Evolutionary conservation across 1,139 yeast species (phyloP).

Genomic region (Yamadazyma atmosphaerica): DNA sequence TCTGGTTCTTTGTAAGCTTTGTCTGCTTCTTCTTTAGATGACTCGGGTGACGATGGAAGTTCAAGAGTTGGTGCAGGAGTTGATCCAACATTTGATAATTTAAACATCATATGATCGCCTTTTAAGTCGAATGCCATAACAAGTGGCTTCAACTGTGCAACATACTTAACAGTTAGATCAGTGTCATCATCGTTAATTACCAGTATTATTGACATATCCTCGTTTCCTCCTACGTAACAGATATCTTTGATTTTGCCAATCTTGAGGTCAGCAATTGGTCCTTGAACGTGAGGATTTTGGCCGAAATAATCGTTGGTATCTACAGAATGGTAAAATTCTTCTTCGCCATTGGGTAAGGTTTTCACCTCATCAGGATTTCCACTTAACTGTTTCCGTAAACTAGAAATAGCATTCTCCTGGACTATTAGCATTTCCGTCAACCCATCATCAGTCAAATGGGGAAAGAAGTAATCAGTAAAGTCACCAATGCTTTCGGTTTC

Average conservation of each 20-base stretch:
- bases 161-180: slow-evolving; percentile 21
- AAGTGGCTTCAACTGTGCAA: slow-evolving; percentile 34
- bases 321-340: background rate
- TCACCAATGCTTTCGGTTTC: too few species aligned
- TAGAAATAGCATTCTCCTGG: too few species aligned
- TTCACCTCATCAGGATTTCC: slow-evolving; percentile 4
- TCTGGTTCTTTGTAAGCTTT: slow-evolving; percentile 27
- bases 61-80: background rate
- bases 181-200: slow-evolving; percentile 15
- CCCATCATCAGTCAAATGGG: too few species aligned
- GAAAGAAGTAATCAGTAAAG: too few species aligned
- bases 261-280: slow-evolving; percentile 14
- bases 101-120: background rate
- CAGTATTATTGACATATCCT: slow-evolving; percentile 20
- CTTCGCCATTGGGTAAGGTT: background rate
- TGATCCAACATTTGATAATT: background rate
- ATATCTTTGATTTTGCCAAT: slow-evolving; percentile 20
- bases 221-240: slow-evolving; percentile 16
- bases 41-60: background rate
- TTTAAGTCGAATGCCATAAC: slow-evolving; percentile 21
- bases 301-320: too few species aligned
- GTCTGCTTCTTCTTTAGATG: background rate
- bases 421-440: too few species aligned
- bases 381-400: too few species aligned
- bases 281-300: slow-evolving; percentile 6